These are phyloP conservation scores for Brassica carinata DNA, from an alignment of 345 rosid species.

Conservation along the genomic window DNA sequence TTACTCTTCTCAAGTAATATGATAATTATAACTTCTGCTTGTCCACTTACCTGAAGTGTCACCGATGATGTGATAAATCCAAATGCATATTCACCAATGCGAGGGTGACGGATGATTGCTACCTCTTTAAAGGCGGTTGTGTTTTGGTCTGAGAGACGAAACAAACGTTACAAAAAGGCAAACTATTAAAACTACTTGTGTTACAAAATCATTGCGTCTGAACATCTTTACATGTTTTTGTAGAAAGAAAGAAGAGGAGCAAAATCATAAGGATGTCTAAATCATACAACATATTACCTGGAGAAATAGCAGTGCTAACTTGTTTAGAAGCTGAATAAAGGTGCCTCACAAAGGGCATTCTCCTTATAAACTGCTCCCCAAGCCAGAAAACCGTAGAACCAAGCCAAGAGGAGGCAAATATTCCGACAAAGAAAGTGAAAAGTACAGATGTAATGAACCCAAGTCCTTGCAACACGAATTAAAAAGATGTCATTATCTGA, in stretches of 20 bases:
- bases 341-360: conserved; percentile 81
- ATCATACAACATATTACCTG: conserved; percentile 48
- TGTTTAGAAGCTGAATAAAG: conserved; percentile 85
- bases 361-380: conserved; percentile 81
- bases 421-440: conserved; percentile 72
- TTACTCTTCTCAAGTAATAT: neutral
- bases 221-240: neutral
- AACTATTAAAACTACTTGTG: neutral
- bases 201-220: neutral
- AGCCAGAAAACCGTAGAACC: conserved; percentile 78
- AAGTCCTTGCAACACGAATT: conserved; percentile 55
- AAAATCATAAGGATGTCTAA: neutral
- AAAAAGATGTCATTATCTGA: neutral
- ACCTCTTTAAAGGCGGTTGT: conserved; percentile 83
- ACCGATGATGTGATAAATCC: conserved; percentile 85
- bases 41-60: conserved; percentile 62
- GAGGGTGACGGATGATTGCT: conserved; percentile 86
- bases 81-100: conserved; percentile 85
- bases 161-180: neutral
- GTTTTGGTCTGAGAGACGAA: conserved; percentile 61
- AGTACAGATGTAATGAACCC: conserved; percentile 78
- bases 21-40: conserved; percentile 4
- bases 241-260: neutral
- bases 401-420: conserved; percentile 87
- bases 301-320: conserved; percentile 81